phyloP scores from a whole-genome alignment of 73 alveolate species.

The Durusdinium trenchii region DNA sequence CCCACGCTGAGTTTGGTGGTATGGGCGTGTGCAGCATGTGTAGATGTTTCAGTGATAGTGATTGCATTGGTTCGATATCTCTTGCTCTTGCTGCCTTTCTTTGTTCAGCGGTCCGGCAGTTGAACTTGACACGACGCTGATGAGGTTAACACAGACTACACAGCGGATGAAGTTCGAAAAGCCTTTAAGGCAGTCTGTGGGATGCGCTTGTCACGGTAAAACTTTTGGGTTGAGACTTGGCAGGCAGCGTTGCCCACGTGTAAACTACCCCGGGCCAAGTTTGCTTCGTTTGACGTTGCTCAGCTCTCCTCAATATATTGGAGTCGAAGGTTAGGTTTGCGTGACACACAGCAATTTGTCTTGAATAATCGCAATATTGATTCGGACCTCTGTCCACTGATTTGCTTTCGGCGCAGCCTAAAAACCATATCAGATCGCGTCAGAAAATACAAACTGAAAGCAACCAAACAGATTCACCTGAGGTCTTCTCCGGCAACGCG shows the following conservation, averaged over 20 bases:
- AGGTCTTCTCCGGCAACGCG: conserved; percentile 94
- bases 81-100: too few species aligned
- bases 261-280: too few species aligned
- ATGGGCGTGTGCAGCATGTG: background rate
- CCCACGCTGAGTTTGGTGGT: background rate
- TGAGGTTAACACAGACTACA: conserved; percentile 94
- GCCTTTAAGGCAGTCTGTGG: conserved; percentile 68
- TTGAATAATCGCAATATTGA: background rate
- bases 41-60: background rate
- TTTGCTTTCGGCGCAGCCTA: background rate
- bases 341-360: too few species aligned
- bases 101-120: too few species aligned
- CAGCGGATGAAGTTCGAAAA: conserved; percentile 93
- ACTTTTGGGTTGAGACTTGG: too few species aligned
- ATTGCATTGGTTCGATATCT: too few species aligned
- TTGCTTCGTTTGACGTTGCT: too few species aligned
- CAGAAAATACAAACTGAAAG: background rate
- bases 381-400: background rate
- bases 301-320: too few species aligned
- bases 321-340: too few species aligned
- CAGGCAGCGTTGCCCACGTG: too few species aligned
- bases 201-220: too few species aligned
- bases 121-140: background rate
- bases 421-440: background rate
- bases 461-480: background rate